Conservation (phyloP, 176 grass and related monocot species). For the Elymus sibiricus region DNA sequence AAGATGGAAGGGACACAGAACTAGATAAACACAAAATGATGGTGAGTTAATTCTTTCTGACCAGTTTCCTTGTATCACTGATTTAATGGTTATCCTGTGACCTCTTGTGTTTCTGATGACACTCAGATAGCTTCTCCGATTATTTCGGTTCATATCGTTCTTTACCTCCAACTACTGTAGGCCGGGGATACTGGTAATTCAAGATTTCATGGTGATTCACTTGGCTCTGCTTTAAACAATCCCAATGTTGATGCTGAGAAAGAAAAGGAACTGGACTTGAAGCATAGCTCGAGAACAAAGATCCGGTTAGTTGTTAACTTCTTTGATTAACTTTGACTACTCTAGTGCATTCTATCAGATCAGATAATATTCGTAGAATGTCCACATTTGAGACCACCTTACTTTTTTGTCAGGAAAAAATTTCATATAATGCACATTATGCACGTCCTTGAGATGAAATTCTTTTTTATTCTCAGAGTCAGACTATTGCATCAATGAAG, state of each 20-base stretch:
- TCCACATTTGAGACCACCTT: not conserved
- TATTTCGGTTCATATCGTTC: slow-evolving; percentile 88
- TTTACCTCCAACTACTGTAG: slow-evolving; percentile 99
- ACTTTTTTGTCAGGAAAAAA: not conserved
- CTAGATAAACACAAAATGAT: slow-evolving; percentile 50
- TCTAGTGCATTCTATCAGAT: slow-evolving; percentile 11
- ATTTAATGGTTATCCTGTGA: slow-evolving; percentile 42
- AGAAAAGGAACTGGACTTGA: slow-evolving; percentile 43
- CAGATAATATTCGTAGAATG: not conserved
- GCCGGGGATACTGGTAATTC: slow-evolving; percentile 57
- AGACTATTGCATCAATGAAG: not conserved
- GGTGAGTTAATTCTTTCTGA: slow-evolving; percentile 50
- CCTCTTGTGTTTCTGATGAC: slow-evolving; percentile 73
- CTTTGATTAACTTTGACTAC: slow-evolving; percentile 1
- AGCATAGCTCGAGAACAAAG: slow-evolving; percentile 41
- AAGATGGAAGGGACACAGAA: slow-evolving; percentile 66
- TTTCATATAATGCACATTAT: not conserved
- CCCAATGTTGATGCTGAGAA: slow-evolving; percentile 23
- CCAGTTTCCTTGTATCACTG: slow-evolving; percentile 16
- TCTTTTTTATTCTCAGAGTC: not conserved
- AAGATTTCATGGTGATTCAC: slow-evolving; percentile 43
- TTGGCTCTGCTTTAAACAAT: slow-evolving; percentile 40
- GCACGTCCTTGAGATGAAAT: not conserved
- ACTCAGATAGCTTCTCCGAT: slow-evolving; percentile 98
- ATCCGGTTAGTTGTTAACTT: slow-evolving; percentile 35